phyloP scores from a whole-genome alignment of 352 stramenopile genomes.

The Pythium insidiosum region DNA sequence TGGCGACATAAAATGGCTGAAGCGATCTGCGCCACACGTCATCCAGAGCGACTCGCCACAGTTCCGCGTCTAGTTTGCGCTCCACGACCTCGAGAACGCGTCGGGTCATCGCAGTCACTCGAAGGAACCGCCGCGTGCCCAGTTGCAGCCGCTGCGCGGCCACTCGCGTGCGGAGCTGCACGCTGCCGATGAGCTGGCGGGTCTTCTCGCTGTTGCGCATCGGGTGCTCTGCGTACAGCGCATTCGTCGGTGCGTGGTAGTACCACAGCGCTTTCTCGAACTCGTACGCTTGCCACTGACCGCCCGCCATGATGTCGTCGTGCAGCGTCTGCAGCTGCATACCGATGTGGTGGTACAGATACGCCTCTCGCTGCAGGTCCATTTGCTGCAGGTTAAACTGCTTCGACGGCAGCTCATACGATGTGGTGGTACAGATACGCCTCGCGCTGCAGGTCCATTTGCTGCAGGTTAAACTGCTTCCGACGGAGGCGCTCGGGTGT shows the following conservation, averaged over 20 bases:
- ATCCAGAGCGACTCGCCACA: conserved; percentile 1
- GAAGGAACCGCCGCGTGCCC: conserved; percentile 11
- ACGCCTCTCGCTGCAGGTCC: conserved; percentile 45
- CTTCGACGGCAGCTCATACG: too few species aligned
- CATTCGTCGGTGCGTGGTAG: conserved; percentile 26
- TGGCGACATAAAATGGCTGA: not conserved
- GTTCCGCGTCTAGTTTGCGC: conserved; percentile 11
- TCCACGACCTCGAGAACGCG: conserved; percentile 4
- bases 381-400: conserved; percentile 55
- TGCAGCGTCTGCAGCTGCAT: conserved; percentile 30
- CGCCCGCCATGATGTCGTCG: conserved; percentile 33
- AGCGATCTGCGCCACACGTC: not conserved
- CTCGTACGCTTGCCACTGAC: conserved; percentile 55
- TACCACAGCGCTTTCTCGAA: conserved; percentile 58
- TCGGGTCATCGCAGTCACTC: conserved; percentile 5
- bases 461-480: conserved; percentile 55
- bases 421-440: conserved; percentile 42
- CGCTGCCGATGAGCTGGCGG: conserved; percentile 28
- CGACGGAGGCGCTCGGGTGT: conserved; percentile 19
- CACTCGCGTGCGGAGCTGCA: conserved; percentile 28
- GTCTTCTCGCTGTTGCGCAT: conserved; percentile 37
- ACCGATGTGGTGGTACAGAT: conserved; percentile 37
- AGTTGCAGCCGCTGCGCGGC: conserved; percentile 32
- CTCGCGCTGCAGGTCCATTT: conserved; percentile 52
- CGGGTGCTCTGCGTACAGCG: conserved; percentile 45